Evolutionary conservation across 148 eudicot species (phyloP).

Genomic region (Vaccinium vitisidaea): DNA sequence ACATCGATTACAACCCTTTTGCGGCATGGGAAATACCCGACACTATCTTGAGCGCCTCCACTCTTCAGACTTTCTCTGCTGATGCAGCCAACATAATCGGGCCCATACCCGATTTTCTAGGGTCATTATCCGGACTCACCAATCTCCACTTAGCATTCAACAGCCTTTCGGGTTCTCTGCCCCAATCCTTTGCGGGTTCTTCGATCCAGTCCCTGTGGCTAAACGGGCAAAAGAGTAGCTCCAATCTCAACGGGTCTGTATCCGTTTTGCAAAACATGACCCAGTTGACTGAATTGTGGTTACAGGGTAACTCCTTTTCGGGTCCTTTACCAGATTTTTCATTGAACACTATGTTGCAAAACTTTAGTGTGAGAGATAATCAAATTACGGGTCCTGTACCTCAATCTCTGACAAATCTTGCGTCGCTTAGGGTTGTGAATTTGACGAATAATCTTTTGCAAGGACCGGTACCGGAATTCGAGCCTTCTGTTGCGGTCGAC

Average conservation of each 20-base stretch:
- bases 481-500: conserved; percentile 37
- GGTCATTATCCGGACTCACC: conserved; percentile 43
- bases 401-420: conserved; percentile 35
- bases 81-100: conserved; percentile 51
- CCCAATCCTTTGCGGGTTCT: conserved; percentile 47
- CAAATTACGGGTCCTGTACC: conserved; percentile 73
- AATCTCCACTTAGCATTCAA: conserved; percentile 52
- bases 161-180: conserved; percentile 54
- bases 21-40: conserved; percentile 56
- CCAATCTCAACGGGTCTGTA: conserved; percentile 55
- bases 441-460: conserved; percentile 70
- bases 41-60: conserved; percentile 32
- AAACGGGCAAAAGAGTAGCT: conserved; percentile 53
- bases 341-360: conserved; percentile 30
- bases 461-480: conserved; percentile 65
- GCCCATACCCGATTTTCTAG: conserved; percentile 51
- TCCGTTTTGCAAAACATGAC: conserved; percentile 71
- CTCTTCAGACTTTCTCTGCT: conserved; percentile 58
- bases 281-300: conserved; percentile 56
- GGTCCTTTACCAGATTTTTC: conserved; percentile 88
- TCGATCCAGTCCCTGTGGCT: conserved; percentile 68
- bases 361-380: conserved; percentile 71
- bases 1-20: conserved; percentile 57
- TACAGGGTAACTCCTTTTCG: conserved; percentile 57
- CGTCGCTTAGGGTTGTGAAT: conserved; percentile 42